A percentile compares a stretch with the other conserved stretches of the same genome.
Conservation (phyloP, 23 red algal species). For the Cyanidiococcus yangmingshanensis region DNA sequence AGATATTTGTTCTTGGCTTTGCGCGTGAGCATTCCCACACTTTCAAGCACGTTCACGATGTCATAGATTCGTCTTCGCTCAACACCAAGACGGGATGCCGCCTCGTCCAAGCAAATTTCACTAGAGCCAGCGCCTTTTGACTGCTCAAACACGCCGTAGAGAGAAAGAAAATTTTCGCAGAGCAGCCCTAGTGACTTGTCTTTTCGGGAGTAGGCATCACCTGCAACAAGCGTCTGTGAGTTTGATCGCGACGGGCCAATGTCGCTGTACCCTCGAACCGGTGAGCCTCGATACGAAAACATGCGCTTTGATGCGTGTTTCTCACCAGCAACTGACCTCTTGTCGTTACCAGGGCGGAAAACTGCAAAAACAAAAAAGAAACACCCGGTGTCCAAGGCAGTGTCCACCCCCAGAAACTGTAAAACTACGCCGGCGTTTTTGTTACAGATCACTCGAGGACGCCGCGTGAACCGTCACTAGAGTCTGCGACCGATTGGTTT, state of each 20-base stretch:
- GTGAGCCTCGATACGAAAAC: neutral
- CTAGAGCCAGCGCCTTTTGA: neutral
- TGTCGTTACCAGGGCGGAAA: too few species aligned
- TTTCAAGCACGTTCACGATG: constrained; percentile 94
- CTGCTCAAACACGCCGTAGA: constrained; percentile 18
- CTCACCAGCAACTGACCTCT: too few species aligned
- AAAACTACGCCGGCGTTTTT: too few species aligned
- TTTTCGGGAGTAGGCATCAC: constrained; percentile 55
- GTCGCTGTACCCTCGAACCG: neutral
- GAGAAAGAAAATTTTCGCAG: constrained; percentile 71
- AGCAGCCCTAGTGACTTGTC: constrained; percentile 75
- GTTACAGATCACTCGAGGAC: too few species aligned
- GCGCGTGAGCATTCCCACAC: constrained; percentile 65
- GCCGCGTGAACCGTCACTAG: too few species aligned
- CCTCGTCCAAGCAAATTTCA: constrained; percentile 77
- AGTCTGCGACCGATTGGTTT: too few species aligned
- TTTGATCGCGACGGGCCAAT: neutral
- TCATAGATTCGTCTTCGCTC: constrained; percentile 93
- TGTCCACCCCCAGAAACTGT: too few species aligned
- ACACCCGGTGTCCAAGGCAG: too few species aligned
- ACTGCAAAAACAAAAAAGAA: too few species aligned
- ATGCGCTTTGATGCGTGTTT: too few species aligned
- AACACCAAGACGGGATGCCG: constrained; percentile 46
- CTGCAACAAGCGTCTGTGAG: neutral
- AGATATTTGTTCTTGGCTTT: constrained; percentile 83